phyloP scores from a whole-genome alignment of 768 basidiomycete species.

The Multifurca ochricompacta region DNA sequence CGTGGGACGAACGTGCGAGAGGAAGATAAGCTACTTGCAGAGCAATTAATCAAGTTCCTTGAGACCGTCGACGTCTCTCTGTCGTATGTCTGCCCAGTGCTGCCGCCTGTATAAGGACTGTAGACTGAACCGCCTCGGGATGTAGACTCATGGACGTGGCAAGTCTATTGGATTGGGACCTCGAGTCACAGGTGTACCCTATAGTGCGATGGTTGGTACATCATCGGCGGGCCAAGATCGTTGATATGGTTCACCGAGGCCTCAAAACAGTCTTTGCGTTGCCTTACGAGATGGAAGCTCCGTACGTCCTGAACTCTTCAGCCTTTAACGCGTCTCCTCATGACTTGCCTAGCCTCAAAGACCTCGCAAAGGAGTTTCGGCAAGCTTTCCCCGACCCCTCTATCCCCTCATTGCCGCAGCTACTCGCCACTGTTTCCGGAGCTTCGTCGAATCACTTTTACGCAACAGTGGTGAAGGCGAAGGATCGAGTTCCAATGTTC shows the following conservation, averaged over 20 bases:
- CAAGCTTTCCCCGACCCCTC: slow-evolving; percentile 47
- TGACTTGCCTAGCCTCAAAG: slow-evolving; percentile 37
- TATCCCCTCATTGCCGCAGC: slow-evolving; percentile 62
- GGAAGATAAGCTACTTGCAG: slow-evolving; percentile 60
- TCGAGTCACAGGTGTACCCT: slow-evolving; percentile 77
- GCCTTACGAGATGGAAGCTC: slow-evolving; percentile 50
- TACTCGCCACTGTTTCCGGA: slow-evolving; percentile 70
- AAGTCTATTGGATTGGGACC: slow-evolving; percentile 72
- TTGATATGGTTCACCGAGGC: slow-evolving; percentile 73
- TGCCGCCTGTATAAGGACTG: not conserved
- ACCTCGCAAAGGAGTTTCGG: slow-evolving; percentile 53
- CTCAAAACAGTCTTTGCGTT: slow-evolving; percentile 79
- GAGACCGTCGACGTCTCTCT: slow-evolving; percentile 65
- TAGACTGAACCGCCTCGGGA: not conserved
- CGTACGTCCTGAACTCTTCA: slow-evolving; percentile 39
- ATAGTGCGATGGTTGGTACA: slow-evolving; percentile 90
- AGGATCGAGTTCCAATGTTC: slow-evolving; percentile 62
- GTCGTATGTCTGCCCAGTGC: slow-evolving; percentile 45
- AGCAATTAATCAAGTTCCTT: slow-evolving; percentile 68
- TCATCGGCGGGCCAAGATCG: slow-evolving; percentile 81
- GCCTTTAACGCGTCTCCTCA: slow-evolving; percentile 10
- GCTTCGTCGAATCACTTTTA: slow-evolving; percentile 72
- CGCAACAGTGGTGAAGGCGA: slow-evolving; percentile 63
- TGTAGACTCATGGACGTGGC: slow-evolving; percentile 66
- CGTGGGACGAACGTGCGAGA: slow-evolving; percentile 50